Base-by-base conservation (phyloP, 2,329 filamentous ascomycete genomes). In the Pestalotiopsis sp. region DNA sequence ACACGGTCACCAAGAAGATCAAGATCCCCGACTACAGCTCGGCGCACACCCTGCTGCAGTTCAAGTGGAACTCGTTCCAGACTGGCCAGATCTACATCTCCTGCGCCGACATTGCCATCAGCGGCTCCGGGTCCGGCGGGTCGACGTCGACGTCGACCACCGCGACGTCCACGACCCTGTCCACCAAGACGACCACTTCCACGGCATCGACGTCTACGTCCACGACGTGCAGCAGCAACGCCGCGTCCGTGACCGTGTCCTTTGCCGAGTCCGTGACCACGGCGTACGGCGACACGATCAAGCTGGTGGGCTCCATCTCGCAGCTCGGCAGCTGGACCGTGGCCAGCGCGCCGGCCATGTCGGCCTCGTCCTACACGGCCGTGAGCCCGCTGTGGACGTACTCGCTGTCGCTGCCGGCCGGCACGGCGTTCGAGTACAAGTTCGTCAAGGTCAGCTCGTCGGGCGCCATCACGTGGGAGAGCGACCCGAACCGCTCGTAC, bases 61-160 rank as follows among this genome's bases (percentile, higher is more conserved):
- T 86, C 74, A 82, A 84, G 68, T 88, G 85, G 86, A 87, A 88
- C 75, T 82, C 85, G 0, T 87, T 82, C 75, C 85, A 87, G 76
- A 87, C 85, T 0, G 79, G 79, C 0, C 86, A 88, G 76, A 79
- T 87, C 4, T 88, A 87, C 72, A 78, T 87, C 3, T 82, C 80
- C 3, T 88, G 86, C 71, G 85, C 86, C 1, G 85, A 87, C 71
- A 86, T 87, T 68, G 81, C 83, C 17, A 85, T 87, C 64, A 20
- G 41, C n/a, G 67, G 67, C 20, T 31, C 55, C n/a, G 57, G 52
- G 0, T 45, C 59, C n/a, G 52, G n/a, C 25, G 36, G 36, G 31
- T 45, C 38, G 3, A 20, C 20, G 36, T 41, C 61, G n/a, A 7
- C 20, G 11, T 5, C n/a, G 23, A 64, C 61, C 6, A 45, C 59